Evolutionary conservation across 2,329 filamentous ascomycete genomes (phyloP).

Genomic region (Graphilbum ipis-grandicollis): DNA sequence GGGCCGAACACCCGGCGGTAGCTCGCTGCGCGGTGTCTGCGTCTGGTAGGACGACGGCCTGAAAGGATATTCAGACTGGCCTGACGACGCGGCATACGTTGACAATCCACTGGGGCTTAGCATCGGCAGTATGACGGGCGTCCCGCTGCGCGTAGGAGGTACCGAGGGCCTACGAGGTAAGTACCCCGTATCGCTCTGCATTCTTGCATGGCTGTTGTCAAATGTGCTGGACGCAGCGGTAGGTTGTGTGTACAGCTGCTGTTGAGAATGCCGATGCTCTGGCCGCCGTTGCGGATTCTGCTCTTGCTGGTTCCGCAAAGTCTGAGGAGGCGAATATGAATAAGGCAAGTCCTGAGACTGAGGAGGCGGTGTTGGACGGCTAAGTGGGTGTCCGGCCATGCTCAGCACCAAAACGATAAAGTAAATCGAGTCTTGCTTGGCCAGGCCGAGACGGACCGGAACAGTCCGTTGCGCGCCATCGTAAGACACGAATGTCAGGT

Average conservation of each 20-base stretch:
- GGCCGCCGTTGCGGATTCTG: too few relatives aligned
- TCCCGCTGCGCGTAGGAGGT: background rate
- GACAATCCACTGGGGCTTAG: conserved; percentile 16
- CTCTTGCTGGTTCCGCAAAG: too few relatives aligned
- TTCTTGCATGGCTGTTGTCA: conserved; percentile 24
- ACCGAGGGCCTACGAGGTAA: conserved; percentile 8
- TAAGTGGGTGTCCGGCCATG: conserved; percentile 18
- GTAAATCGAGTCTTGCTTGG: conserved; percentile 43
- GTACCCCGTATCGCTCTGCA: conserved; percentile 12
- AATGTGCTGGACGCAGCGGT: conserved; percentile 28
- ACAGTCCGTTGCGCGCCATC: conserved; percentile 34
- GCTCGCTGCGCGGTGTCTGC: conserved; percentile 35
- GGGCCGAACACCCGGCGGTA: conserved; percentile 17
- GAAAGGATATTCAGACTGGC: conserved; percentile 24
- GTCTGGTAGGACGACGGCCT: conserved; percentile 32
- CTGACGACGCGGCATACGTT: conserved; percentile 2
- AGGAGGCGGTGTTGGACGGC: conserved; percentile 27
- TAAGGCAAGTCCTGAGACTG: conserved; percentile 24
- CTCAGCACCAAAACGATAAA: conserved; percentile 37
- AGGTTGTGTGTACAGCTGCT: conserved; percentile 36
- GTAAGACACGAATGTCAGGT: conserved; percentile 32
- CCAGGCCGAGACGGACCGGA: conserved; percentile 35
- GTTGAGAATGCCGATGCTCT: conserved; percentile 1
- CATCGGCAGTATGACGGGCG: conserved; percentile 20
- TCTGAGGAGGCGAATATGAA: conserved; percentile 18